These are phyloP conservation scores for Macadamia integrifolia DNA, from an alignment of 164 flowering plant genomes.

Conservation along the genomic window DNA sequence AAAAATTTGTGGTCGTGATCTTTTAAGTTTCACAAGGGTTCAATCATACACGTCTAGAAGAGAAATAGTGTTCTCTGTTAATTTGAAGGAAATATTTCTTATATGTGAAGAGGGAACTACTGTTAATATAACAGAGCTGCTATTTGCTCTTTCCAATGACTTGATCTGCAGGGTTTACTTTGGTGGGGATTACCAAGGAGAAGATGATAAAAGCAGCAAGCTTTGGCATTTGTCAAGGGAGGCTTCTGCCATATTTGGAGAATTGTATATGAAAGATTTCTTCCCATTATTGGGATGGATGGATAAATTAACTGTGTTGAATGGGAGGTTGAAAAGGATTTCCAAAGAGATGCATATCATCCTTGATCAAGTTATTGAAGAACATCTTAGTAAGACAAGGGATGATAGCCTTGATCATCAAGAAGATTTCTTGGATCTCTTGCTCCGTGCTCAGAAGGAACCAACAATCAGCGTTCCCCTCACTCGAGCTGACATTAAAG, in stretches of 20 bases:
- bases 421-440: constrained; percentile 16
- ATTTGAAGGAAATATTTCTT: constrained; percentile 13
- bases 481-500: background rate
- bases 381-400: too few relatives aligned
- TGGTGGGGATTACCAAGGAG: background rate
- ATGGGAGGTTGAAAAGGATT: background rate
- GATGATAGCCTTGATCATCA: background rate
- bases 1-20: constrained; percentile 19
- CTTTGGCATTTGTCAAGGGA: background rate
- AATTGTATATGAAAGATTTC: background rate
- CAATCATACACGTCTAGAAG: constrained; percentile 11
- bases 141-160: background rate
- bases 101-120: too few relatives aligned
- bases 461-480: background rate
- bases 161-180: background rate
- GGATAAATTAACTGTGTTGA: background rate
- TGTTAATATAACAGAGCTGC: background rate
- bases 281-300: background rate
- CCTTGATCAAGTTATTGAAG: constrained; percentile 1
- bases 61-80: constrained; percentile 12
- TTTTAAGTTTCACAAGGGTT: constrained; percentile 24
- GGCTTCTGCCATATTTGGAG: background rate
- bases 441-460: constrained; percentile 9
- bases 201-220: background rate
- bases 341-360: background rate